Percentiles rank a stretch among this genome's conserved stretches.
These are phyloP conservation scores for Phytophthora rubi DNA, from an alignment of 352 stramenopile species.

Conservation along the genomic window DNA sequence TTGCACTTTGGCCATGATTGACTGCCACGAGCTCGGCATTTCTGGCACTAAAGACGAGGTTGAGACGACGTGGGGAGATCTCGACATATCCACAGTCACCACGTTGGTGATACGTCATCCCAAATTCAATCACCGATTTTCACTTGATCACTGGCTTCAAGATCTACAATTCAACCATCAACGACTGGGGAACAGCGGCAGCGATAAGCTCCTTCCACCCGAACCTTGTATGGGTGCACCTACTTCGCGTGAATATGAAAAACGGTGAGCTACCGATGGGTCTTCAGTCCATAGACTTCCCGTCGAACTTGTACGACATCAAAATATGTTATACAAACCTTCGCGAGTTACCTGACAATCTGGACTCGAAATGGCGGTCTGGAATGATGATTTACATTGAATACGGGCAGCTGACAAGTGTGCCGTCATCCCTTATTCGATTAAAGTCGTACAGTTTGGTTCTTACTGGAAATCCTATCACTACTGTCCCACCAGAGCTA, in stretches of 20 bases:
- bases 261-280: neutral
- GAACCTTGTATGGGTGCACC: neutral
- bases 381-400: slow-evolving; percentile 35
- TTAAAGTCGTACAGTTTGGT: slow-evolving; percentile 36
- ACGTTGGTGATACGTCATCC: neutral
- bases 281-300: neutral
- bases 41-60: neutral
- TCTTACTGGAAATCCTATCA: slow-evolving; percentile 37
- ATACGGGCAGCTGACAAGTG: slow-evolving; percentile 26
- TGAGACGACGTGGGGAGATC: neutral
- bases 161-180: slow-evolving; percentile 1
- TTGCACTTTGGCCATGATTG: neutral
- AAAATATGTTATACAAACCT: slow-evolving; percentile 51
- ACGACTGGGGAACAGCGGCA: neutral
- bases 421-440: slow-evolving; percentile 26
- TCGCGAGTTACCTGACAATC: slow-evolving; percentile 32
- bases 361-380: slow-evolving; percentile 47
- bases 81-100: neutral
- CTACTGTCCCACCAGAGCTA: slow-evolving; percentile 21
- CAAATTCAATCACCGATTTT: neutral
- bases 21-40: neutral
- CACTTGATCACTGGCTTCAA: neutral
- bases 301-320: slow-evolving; percentile 29
- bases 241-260: neutral
- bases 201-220: neutral